phyloP scores from a whole-genome alignment of 1,284 basidiomycete species.

The Leccinum ponderosum region DNA sequence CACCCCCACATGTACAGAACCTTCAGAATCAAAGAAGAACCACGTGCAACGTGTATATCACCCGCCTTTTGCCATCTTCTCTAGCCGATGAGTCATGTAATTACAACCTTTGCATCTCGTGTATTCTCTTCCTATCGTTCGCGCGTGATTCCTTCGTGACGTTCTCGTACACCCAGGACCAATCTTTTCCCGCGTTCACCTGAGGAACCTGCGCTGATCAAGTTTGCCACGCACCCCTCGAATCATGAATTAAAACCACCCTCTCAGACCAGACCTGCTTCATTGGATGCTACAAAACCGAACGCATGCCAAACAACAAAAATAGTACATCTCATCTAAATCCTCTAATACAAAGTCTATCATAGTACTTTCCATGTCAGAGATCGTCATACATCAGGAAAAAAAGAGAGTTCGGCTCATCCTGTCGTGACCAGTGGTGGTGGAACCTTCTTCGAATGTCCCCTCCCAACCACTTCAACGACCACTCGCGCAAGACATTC shows the following conservation, averaged over 20 bases:
- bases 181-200: not conserved
- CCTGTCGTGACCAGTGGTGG: slow-evolving; percentile 17
- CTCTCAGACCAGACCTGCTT: not conserved
- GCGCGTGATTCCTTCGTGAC: not conserved
- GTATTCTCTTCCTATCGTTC: not conserved
- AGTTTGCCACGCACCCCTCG: not conserved
- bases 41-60: not conserved
- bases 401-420: slow-evolving; percentile 28
- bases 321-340: slow-evolving; percentile 11
- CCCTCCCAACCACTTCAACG: slow-evolving; percentile 58
- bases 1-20: not conserved
- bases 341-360: slow-evolving; percentile 13
- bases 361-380: slow-evolving; percentile 5
- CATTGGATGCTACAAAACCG: slow-evolving; percentile 21
- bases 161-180: not conserved
- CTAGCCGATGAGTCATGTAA: not conserved
- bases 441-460: slow-evolving; percentile 28
- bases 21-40: not conserved
- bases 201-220: not conserved
- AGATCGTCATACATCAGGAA: slow-evolving; percentile 14
- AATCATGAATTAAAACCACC: not conserved
- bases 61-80: not conserved
- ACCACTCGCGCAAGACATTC: slow-evolving; percentile 55
- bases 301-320: slow-evolving; percentile 23
- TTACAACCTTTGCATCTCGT: not conserved